Base-by-base conservation (phyloP, 1,284 basidiomycete genomes). In the Xerocomus amazonicus region DNA sequence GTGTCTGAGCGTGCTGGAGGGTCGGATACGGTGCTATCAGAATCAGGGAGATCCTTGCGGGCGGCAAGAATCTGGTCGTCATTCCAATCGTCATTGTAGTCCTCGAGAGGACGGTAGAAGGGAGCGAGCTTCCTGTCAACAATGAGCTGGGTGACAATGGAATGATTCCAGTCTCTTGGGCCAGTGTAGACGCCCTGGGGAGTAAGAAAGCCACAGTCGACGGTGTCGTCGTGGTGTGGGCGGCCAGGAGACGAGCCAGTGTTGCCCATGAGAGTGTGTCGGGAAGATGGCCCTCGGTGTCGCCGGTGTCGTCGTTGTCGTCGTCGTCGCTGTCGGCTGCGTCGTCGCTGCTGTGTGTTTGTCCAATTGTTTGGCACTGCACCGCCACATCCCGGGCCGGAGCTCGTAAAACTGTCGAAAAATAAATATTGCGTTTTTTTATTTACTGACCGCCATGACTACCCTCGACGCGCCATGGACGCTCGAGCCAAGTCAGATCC, bases 61-160 rank as follows among this genome's bases (percentile, higher is more conserved):
- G 87, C 84, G 4, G 84, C 80, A 27, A 90, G 79, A 55, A 96
- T 87, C 65, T 85, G 86, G 44, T 89, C 87, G 61, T 90, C 84
- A 56, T 88, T 83, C 88, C 91, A 95, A 48, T 80, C 78, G 12
- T 89, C 85, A 28, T 90, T 86, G 64, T 90, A 97, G 57, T 98
- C 96, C 62, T 98, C 94, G 28, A 97, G 77, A 4, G 95, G 94
- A 39, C 92, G 81, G 70, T 97, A 99, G 73, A 98, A 98, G 0
- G 97, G 97, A 0, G 94, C 92, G 26, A 99, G 80, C 62, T 82
- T 86, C 64, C 92, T 86, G 55, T 90, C 85, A 60, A 88, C 75
- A 69, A 99, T 95, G 63, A 92, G 80, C 65, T 89, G 83, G 46
- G 89, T 86, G 52, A 97, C 94, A 53, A 92, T 74, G 52, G 81